Conservation (phyloP, 2,329 filamentous ascomycete species). For the Endothia cerciana region DNA sequence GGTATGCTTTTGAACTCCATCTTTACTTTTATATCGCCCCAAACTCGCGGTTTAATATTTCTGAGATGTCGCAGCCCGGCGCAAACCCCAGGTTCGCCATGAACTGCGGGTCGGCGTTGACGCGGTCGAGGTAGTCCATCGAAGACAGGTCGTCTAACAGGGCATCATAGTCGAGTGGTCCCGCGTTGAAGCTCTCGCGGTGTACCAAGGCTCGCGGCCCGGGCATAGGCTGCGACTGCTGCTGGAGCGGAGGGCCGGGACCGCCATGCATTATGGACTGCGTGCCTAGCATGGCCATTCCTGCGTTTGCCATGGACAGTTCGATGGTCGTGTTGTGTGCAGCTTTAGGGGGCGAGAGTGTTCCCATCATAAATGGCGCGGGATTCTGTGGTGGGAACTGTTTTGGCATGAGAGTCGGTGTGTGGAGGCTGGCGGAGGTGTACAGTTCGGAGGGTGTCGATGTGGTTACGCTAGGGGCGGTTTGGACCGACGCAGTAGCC, state of each 20-base stretch:
- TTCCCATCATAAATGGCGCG: slow-evolving; percentile 21
- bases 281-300: slow-evolving; percentile 17
- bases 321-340: slow-evolving; percentile 2
- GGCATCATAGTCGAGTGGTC: slow-evolving; percentile 52
- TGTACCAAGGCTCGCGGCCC: slow-evolving; percentile 22
- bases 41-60: slow-evolving; percentile 42
- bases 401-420: slow-evolving; percentile 18
- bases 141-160: slow-evolving; percentile 57
- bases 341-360: slow-evolving; percentile 19
- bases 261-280: slow-evolving; percentile 21
- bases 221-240: slow-evolving; percentile 9
- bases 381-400: slow-evolving; percentile 12
- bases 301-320: slow-evolving; percentile 4
- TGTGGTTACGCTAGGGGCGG: slow-evolving; percentile 11
- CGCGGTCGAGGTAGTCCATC: slow-evolving; percentile 52
- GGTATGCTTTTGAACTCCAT: background rate
- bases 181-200: slow-evolving; percentile 34
- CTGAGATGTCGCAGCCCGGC: slow-evolving; percentile 61
- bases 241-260: slow-evolving; percentile 8
- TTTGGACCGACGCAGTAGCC: slow-evolving; percentile 13
- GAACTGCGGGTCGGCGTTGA: slow-evolving; percentile 63
- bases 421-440: slow-evolving; percentile 16
- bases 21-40: slow-evolving; percentile 33
- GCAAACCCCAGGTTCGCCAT: slow-evolving; percentile 70
- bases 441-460: slow-evolving; percentile 18